Base-by-base conservation (phyloP, 257 asterid species). In the Anisodus acutangulus region DNA sequence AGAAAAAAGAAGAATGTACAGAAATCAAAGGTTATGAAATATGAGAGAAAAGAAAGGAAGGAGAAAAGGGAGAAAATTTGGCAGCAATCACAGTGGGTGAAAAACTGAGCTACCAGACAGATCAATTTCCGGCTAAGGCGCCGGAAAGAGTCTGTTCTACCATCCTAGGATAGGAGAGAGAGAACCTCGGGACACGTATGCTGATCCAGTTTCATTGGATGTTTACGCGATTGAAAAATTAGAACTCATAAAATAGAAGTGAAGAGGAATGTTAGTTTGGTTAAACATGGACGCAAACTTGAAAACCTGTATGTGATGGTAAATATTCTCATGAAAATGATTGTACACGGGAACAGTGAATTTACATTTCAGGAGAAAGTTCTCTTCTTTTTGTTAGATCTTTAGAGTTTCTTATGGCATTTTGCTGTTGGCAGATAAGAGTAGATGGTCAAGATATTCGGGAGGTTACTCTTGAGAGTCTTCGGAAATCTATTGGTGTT, bases 371-470 rank as follows among this genome's bases (percentile, higher is more conserved):
- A 51, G 47, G 63, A 13, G 2, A 12, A 74, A 26, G 45, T 80
- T 19, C 19, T 74, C 49, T 79, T 74, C 59, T 78, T 76, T 39
- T 19, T 17, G 22, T 80, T 83, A 43, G 49, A 47, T 83, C 31
- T 57, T 43, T 35, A 83, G 79, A 60, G 63, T 58, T 59, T 64
- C 43, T 35, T 41, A 53, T 11, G 82, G 41, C 64, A 66, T 78
- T 86, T 57, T 67, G 9, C 43, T 62, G 78, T 86, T 74, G 83
- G 72, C 97, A 96, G 99, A 92, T 96, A 89, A 91, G 86, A 80
- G 91, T 97, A 85, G 99, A 95, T 83, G 97, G 97, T 69, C 99
- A 97, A 90, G 98, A 97, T 91, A 89, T 95, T 84, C 93, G 91
- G 83, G 83, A 82, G 49, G 95, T 97, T 68, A 95, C 98, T 10